Evolutionary conservation across 164 flowering plant genomes (phyloP), one percentile per base, ranked within the genome.

Genomic region (Malania oleifera): DNA sequence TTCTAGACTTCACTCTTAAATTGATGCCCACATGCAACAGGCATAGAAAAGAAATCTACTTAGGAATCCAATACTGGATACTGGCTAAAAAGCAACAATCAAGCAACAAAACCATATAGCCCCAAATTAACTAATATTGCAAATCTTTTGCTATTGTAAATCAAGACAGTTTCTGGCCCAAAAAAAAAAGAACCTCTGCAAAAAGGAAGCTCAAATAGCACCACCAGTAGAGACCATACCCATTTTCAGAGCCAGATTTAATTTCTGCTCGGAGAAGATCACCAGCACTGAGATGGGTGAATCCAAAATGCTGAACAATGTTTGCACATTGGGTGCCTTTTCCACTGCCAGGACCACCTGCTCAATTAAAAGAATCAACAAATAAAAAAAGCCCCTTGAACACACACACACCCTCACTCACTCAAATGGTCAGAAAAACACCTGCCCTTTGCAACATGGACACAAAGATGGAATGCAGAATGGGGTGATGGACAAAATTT

Each of bases 271-370:
- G 80, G 38, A 93, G 91, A 69, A 89, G 98, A 77, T 93, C 97
- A 62, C 98, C 97, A 70, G 96, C 96, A 80, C 98, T 93, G 56
- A 89, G 91, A 74, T 93, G 98, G 44, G 97, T 89, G 73, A 77
- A 93, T 22, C 97, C 97, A 71, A 82, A 93, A 64, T 86, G 81
- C 37, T 87, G 49, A 6, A 87, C 98, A 60, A 92, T 84, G 50
- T 83, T 81, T 2, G 88, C 78, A 75, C 98, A 92, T 23, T 92
- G 98, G 28, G 98, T 92, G 23, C 96, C 96, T 72, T 92, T 89
- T 52, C 98, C 98, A 73, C 96, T 87, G 52, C 96, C 98, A 40
- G 98, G 98, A 37, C 98, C 98, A 68, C 98, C 98, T 91, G 81
- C 23, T 60, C 51, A 73, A 38, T 38, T 46, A 41, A 38, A 13